Evolutionary conservation across 192 early-diverging fungal genomes (phyloP).

Genomic region (Coemansia pectinata): DNA sequence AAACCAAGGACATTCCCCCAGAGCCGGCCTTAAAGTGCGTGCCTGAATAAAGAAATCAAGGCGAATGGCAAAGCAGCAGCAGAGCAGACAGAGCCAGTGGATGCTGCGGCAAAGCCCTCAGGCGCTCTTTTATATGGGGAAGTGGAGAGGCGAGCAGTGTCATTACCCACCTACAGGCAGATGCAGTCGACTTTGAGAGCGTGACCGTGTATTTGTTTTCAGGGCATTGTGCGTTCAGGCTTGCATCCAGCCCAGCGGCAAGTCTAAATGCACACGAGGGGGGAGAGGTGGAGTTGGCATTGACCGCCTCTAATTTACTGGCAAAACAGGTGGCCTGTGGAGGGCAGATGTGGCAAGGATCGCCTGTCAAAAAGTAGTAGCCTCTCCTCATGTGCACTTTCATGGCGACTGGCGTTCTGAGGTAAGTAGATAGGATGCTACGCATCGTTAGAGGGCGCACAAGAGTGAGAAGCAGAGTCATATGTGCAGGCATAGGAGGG

Average conservation of each 20-base stretch:
- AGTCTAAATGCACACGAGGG: constrained; percentile 4
- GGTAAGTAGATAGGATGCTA: neutral
- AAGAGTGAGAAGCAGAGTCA: constrained; percentile 5
- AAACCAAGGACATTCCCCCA: neutral
- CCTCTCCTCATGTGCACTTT: neutral
- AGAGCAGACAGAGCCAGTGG: neutral
- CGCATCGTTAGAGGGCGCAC: neutral
- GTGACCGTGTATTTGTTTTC: constrained; percentile 4
- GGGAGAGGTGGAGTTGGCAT: neutral
- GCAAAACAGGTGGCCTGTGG: neutral
- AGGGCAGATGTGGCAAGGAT: neutral
- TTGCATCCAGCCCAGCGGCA: constrained; percentile 9
- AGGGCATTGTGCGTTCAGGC: constrained; percentile 8
- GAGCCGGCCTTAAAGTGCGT: neutral
- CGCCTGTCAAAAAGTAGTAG: neutral
- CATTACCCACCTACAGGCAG: neutral
- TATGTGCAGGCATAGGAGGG: constrained; percentile 4
- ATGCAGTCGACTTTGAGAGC: constrained; percentile 4
- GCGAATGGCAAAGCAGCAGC: constrained; percentile 5
- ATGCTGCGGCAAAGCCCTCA: neutral
- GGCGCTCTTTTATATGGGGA: neutral
- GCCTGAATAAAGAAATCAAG: constrained; percentile 10
- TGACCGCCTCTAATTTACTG: constrained; percentile 4
- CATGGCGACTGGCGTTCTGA: neutral
- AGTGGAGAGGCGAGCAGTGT: neutral